These are phyloP conservation scores for Gaeumannomyces tritici DNA, from an alignment of 2,329 filamentous ascomycete genomes.

Conservation along the genomic window DNA sequence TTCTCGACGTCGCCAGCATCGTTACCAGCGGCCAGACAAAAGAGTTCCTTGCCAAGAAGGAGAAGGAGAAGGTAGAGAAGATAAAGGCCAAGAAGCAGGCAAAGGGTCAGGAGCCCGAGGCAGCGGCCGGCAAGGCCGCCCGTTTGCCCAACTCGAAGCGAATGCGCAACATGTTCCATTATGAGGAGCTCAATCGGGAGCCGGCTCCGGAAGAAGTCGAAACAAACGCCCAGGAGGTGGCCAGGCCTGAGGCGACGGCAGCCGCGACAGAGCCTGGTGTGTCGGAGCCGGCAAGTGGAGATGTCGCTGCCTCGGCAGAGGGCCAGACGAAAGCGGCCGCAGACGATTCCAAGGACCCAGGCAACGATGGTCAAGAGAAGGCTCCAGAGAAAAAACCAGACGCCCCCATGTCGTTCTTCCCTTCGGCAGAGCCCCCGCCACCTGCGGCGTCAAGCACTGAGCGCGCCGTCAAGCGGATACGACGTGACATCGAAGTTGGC, in stretches of 20 bases:
- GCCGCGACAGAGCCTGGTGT: constrained; percentile 3
- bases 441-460: constrained; percentile 8
- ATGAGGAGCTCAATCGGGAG: constrained; percentile 57
- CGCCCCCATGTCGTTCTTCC: constrained; percentile 8
- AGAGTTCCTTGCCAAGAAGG: constrained; percentile 75
- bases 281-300: constrained; percentile 5
- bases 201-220: background rate
- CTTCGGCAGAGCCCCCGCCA: constrained; percentile 11
- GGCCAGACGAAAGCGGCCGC: constrained; percentile 1
- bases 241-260: background rate
- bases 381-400: constrained; percentile 3
- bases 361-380: background rate
- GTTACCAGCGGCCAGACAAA: constrained; percentile 73
- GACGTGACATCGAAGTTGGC: constrained; percentile 67
- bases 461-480: constrained; percentile 22
- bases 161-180: constrained; percentile 60
- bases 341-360: background rate
- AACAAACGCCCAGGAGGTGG: background rate
- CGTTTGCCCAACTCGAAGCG: constrained; percentile 65
- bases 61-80: constrained; percentile 67
- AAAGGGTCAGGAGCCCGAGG: constrained; percentile 48
- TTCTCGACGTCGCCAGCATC: constrained; percentile 76
- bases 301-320: constrained; percentile 2
- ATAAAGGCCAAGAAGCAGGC: constrained; percentile 49
- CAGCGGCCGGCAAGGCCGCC: constrained; percentile 41